A percentile compares a stretch with the other conserved stretches of the same genome.
Conservation (phyloP, 1,139 yeast genomes). For the Diutina pseudorugosa region DNA sequence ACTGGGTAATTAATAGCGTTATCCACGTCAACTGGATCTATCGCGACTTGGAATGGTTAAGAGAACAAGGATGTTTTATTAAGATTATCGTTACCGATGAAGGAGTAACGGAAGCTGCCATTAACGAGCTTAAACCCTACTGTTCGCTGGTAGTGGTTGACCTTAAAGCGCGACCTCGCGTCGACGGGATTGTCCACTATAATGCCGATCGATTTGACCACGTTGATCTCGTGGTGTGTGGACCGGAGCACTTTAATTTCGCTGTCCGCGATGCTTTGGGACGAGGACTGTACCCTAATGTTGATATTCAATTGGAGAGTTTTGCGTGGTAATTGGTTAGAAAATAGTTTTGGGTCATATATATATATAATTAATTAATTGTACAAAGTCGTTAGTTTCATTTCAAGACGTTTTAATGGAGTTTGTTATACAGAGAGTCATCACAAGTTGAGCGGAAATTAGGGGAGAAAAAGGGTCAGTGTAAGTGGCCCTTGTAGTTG, state of each 20-base stretch:
- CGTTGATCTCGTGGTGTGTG: background rate
- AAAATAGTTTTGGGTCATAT: background rate
- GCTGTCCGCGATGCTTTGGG: background rate
- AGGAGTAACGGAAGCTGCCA: background rate
- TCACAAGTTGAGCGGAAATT: too few relatives aligned
- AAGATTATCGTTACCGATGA: background rate
- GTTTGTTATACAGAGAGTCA: too few relatives aligned
- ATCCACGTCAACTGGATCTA: constrained; percentile 7
- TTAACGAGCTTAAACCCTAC: background rate
- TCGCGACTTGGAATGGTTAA: constrained; percentile 7
- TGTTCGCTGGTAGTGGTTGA: background rate
- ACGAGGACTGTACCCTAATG: background rate
- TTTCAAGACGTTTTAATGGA: too few relatives aligned
- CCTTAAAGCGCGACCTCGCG: background rate
- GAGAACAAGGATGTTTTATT: background rate
- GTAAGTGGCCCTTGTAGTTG: constrained; percentile 38
- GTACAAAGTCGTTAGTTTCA: background rate
- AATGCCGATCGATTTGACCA: background rate
- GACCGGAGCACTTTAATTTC: background rate
- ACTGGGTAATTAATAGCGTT: constrained; percentile 7
- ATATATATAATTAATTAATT: too few relatives aligned
- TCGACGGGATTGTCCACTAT: background rate
- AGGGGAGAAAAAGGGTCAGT: constrained; percentile 8
- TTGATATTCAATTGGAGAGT: background rate
- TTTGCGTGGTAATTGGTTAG: background rate